Evolutionary conservation across 1,284 basidiomycete genomes (phyloP).

Genomic region (Moniliella sp.): DNA sequence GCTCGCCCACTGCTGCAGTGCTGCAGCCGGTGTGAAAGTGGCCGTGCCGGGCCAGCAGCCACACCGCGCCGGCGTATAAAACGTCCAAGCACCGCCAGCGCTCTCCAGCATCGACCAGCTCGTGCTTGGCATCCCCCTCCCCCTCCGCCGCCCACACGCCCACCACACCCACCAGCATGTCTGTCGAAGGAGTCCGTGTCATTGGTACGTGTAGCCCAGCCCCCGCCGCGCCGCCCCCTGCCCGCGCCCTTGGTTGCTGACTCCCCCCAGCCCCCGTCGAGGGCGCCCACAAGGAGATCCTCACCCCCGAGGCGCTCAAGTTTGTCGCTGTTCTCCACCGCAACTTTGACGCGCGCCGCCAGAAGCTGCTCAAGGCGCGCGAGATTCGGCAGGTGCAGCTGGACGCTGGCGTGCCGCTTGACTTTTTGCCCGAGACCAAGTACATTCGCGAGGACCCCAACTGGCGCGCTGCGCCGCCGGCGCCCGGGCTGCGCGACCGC

Average conservation of each 20-base stretch:
- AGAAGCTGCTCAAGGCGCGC: constrained; percentile 41
- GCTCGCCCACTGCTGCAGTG: too few relatives aligned
- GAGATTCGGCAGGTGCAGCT: constrained; percentile 34
- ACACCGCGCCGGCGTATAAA: too few relatives aligned
- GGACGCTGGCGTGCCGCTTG: constrained; percentile 42
- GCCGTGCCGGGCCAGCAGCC: too few relatives aligned
- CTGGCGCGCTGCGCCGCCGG: constrained; percentile 77
- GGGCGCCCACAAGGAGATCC: constrained; percentile 42
- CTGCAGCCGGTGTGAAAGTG: too few relatives aligned
- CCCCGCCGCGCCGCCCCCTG: too few relatives aligned
- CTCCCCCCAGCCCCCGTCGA: constrained; percentile 16
- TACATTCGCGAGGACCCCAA: constrained; percentile 66
- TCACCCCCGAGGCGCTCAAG: constrained; percentile 62
- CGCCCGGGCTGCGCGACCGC: constrained; percentile 32
- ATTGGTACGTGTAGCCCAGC: too few relatives aligned
- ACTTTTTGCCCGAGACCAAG: constrained; percentile 73
- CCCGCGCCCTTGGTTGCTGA: background rate
- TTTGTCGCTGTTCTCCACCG: constrained; percentile 81
- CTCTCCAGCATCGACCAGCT: too few relatives aligned
- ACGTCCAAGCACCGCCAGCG: too few relatives aligned
- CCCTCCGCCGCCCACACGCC: too few relatives aligned
- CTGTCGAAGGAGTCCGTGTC: too few relatives aligned
- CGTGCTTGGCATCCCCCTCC: too few relatives aligned
- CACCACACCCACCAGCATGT: too few relatives aligned
- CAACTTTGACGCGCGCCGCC: constrained; percentile 60